Evolutionary conservation across 768 basidiomycete genomes (phyloP).

Genomic region (Russula earlei): DNA sequence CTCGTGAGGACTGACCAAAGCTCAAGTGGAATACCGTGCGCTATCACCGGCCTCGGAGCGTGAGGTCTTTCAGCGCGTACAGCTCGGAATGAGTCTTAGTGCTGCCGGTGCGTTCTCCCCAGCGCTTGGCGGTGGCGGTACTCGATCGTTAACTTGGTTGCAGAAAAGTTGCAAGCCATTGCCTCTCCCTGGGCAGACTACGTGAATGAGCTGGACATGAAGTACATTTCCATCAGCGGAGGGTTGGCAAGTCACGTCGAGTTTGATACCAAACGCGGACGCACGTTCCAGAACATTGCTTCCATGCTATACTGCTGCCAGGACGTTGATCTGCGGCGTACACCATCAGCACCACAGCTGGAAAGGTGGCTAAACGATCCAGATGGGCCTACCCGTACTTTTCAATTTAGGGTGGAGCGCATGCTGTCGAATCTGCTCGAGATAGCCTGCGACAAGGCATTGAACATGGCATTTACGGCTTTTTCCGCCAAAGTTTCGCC

Average conservation of each 20-base stretch:
- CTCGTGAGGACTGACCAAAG: neutral
- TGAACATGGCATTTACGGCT: constrained; percentile 27
- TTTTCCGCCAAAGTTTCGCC: constrained; percentile 58
- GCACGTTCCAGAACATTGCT: constrained; percentile 67
- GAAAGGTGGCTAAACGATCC: constrained; percentile 35
- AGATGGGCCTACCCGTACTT: constrained; percentile 35
- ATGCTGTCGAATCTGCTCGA: constrained; percentile 46
- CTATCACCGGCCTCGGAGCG: constrained; percentile 52
- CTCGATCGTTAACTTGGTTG: neutral
- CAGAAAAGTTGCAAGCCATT: constrained; percentile 76
- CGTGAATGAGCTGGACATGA: constrained; percentile 49
- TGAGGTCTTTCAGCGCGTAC: constrained; percentile 77
- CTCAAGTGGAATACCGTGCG: constrained; percentile 50
- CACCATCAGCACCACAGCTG: constrained; percentile 42
- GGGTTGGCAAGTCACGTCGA: constrained; percentile 49
- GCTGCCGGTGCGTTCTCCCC: constrained; percentile 45
- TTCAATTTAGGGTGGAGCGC: constrained; percentile 45
- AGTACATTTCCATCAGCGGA: constrained; percentile 46
- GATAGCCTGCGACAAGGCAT: constrained; percentile 33
- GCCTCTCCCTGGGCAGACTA: constrained; percentile 61
- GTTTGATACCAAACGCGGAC: constrained; percentile 62
- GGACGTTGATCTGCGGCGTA: constrained; percentile 36
- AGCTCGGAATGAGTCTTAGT: constrained; percentile 66
- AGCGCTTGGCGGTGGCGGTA: neutral
- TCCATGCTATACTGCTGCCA: constrained; percentile 62